Percentiles rank a stretch among this genome's conserved stretches.
Evolutionary conservation across 192 early-diverging fungal genomes (phyloP).

Genomic region (Kickxella alabastrina): DNA sequence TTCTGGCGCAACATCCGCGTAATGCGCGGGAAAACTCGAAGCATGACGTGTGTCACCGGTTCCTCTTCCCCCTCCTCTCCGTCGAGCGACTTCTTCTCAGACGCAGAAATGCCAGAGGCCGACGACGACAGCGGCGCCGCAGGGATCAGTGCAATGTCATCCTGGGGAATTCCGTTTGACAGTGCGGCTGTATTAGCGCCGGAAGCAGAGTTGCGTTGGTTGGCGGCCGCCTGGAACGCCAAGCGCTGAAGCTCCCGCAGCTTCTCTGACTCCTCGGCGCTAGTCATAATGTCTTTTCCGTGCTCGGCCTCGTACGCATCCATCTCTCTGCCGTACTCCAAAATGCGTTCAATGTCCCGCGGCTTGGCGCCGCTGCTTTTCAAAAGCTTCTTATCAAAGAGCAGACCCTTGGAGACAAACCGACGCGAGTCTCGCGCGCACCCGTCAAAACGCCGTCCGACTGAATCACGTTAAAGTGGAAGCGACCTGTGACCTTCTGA

Average conservation of each 20-base stretch:
- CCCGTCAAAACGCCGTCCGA: slow-evolving; percentile 1
- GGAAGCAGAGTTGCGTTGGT: background rate
- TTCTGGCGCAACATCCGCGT: slow-evolving; percentile 13
- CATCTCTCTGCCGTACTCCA: slow-evolving; percentile 19
- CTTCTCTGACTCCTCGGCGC: slow-evolving; percentile 4
- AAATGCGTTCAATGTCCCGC: slow-evolving; percentile 9
- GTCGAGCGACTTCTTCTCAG: background rate
- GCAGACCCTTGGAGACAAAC: slow-evolving; percentile 40
- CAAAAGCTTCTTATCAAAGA: slow-evolving; percentile 34
- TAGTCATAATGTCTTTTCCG: slow-evolving; percentile 16
- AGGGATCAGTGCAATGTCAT: background rate
- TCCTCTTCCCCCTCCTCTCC: slow-evolving; percentile 11
- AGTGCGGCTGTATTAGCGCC: background rate
- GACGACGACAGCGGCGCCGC: background rate
- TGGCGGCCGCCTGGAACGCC: background rate
- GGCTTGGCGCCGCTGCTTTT: slow-evolving; percentile 11
- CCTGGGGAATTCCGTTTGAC: background rate
- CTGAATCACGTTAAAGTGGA: slow-evolving; percentile 25
- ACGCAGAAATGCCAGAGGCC: background rate
- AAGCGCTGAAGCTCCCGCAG: slow-evolving; percentile 12
- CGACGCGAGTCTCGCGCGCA: slow-evolving; percentile 21
- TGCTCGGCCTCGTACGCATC: slow-evolving; percentile 20
- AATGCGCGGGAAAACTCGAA: slow-evolving; percentile 18
- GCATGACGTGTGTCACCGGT: slow-evolving; percentile 8
- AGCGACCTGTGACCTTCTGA: slow-evolving; percentile 38